Evolutionary conservation across 2,329 filamentous ascomycete genomes (phyloP), one percentile per base, ranked within the genome.

Genomic region (Byssochlamys sp.): DNA sequence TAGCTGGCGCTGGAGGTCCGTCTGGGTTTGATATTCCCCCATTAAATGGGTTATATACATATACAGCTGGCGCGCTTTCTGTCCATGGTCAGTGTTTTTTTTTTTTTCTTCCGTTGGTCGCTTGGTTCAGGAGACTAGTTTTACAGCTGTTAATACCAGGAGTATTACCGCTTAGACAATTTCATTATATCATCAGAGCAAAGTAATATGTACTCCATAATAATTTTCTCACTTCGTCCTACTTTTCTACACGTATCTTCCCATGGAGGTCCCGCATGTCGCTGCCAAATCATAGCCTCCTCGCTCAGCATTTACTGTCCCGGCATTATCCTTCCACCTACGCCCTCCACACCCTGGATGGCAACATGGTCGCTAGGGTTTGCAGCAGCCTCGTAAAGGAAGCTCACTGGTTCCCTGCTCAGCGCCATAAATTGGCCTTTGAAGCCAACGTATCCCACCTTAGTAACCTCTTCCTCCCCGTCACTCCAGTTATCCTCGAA

Each of bases 351-450:
- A 28, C 77, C 75, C 58, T 74, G 71, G 53, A 78, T 75, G 53
- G 75, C 70, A 62, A 74, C 75, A 75, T 99, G 94, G 75, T 99
- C 94, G 52, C 78, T 83, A 11, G 92, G 94, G 72, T 96, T 96
- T 35, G 94, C 88, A 27, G 92, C 92, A 19, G 91, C 88, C 80
- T 99, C 94, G 73, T 97, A 99, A 60, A 96, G 67, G 65, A 97
- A 92, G 64, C 88, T 90, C 5, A 88, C 78, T 0, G 94, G 91
- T 69, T 92, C 90, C 57, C 87, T 81, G 52, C 87, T 94, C 67
- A 95, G 74, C 70, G 86, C 85, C 83, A 94, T 94, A 81, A 90
- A 97, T 74, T 96, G 90, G 26, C 94, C 94, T 75, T 90, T 91
- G 78, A 99, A 97, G 0, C 89, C 94, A 57, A 97, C 62, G 75